Percentiles rank a stretch among this genome's conserved stretches.
Evolutionary conservation across 1,139 yeast species (phyloP).

Genomic region (Suhomyces kunorum): DNA sequence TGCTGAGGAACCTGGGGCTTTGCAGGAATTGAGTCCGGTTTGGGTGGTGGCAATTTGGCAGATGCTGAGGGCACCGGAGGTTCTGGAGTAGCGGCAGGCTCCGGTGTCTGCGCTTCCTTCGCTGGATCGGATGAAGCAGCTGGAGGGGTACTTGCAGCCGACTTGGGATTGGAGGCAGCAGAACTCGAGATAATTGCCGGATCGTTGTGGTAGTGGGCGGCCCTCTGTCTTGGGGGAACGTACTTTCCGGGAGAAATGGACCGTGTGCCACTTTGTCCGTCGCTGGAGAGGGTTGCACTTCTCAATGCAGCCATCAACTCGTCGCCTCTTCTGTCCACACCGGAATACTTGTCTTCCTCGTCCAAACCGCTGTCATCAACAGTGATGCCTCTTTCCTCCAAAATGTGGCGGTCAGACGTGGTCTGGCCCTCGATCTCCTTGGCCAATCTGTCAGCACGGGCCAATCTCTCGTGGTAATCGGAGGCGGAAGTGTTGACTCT

Average conservation of each 20-base stretch:
- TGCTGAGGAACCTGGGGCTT: constrained; percentile 33
- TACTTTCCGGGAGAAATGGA: constrained; percentile 37
- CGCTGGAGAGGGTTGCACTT: constrained; percentile 29
- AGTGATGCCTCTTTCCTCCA: constrained; percentile 83
- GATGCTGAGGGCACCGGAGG: constrained; percentile 1
- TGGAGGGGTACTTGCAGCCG: constrained; percentile 3
- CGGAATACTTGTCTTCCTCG: constrained; percentile 95
- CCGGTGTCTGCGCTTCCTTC: neutral
- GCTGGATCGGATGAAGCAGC: constrained; percentile 3
- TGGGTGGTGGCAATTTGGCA: constrained; percentile 21
- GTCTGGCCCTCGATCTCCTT: constrained; percentile 74
- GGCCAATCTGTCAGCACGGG: constrained; percentile 77
- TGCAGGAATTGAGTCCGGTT: constrained; percentile 37
- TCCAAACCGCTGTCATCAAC: constrained; percentile 86
- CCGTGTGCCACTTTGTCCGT: constrained; percentile 12
- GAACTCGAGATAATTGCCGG: constrained; percentile 74
- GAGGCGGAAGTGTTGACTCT: constrained; percentile 74
- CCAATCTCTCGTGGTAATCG: constrained; percentile 64
- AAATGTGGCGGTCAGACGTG: constrained; percentile 73
- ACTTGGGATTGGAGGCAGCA: constrained; percentile 26
- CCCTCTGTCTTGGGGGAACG: constrained; percentile 67
- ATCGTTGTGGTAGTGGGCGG: constrained; percentile 65
- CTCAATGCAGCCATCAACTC: constrained; percentile 65
- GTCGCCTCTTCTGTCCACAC: constrained; percentile 69
- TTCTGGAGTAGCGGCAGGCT: neutral